Evolutionary conservation across 1,284 basidiomycete genomes (phyloP).

Genomic region (Inonotus obliquus): DNA sequence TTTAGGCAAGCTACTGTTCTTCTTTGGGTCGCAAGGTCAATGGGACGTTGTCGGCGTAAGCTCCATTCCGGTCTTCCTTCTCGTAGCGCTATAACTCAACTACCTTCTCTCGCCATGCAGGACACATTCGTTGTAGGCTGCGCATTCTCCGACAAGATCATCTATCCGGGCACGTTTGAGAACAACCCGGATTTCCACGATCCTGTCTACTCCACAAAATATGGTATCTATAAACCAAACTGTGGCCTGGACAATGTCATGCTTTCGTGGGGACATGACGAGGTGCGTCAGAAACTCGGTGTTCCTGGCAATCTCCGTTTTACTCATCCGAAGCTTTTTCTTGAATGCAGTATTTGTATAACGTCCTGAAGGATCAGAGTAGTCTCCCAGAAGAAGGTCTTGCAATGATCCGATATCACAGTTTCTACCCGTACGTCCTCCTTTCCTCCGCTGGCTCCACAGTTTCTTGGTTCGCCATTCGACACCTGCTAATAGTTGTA

Average conservation of each 20-base stretch:
- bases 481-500: neutral
- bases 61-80: constrained; percentile 14
- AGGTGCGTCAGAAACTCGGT: constrained; percentile 27
- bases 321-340: neutral
- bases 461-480: neutral
- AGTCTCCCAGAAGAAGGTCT: constrained; percentile 80
- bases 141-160: constrained; percentile 77
- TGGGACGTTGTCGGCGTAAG: constrained; percentile 89
- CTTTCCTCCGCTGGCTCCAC: neutral
- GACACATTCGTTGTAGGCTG: constrained; percentile 89
- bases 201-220: constrained; percentile 70
- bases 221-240: constrained; percentile 78
- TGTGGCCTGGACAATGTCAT: constrained; percentile 90
- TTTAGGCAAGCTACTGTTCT: constrained; percentile 78
- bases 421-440: constrained; percentile 75
- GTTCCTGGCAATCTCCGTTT: neutral
- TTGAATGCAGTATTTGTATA: constrained; percentile 62
- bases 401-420: constrained; percentile 92
- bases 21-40: constrained; percentile 83
- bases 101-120: constrained; percentile 30
- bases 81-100: neutral
- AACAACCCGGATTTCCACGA: constrained; percentile 75
- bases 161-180: constrained; percentile 82
- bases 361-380: constrained; percentile 73
- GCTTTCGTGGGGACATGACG: constrained; percentile 89